phyloP scores from a whole-genome alignment of 2,329 filamentous ascomycete genomes.

The Trichoderma breve region DNA sequence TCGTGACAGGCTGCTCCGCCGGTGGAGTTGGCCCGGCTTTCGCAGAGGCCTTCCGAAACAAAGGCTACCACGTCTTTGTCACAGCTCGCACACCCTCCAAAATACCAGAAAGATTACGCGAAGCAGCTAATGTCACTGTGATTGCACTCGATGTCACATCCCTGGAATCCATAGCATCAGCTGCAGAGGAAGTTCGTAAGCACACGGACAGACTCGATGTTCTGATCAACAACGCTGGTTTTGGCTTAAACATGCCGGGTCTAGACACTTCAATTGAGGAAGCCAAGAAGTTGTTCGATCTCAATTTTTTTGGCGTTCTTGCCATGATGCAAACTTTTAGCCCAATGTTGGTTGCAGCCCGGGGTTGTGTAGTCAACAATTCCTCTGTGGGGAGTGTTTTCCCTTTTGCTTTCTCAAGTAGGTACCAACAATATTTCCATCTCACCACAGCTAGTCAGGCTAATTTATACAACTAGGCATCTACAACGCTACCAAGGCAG shows the following conservation, averaged over 20 bases:
- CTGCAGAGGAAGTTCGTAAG: conserved; percentile 20
- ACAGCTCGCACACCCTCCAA: conserved; percentile 31
- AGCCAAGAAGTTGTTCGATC: neutral
- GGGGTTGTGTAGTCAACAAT: neutral
- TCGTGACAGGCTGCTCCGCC: conserved; percentile 38
- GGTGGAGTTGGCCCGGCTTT: conserved; percentile 34
- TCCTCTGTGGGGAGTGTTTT: neutral
- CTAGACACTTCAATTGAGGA: neutral
- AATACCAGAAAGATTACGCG: conserved; percentile 19
- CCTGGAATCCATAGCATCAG: conserved; percentile 24
- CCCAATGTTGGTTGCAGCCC: neutral
- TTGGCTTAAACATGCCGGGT: neutral
- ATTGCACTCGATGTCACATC: conserved; percentile 28
- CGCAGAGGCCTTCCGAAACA: conserved; percentile 30
- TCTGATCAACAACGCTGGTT: neutral
- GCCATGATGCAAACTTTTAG: neutral
- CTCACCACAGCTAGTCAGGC: neutral
- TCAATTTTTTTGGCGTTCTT: neutral
- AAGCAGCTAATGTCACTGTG: conserved; percentile 24
- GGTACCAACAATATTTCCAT: neutral
- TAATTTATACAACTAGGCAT: conserved; percentile 21
- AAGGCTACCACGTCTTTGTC: conserved; percentile 32
- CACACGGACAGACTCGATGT: conserved; percentile 22
- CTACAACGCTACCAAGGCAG: conserved; percentile 30
- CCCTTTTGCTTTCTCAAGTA: neutral